Conservation (phyloP, 208 protist species). For the Leptomonas pyrrhocoris region DNA sequence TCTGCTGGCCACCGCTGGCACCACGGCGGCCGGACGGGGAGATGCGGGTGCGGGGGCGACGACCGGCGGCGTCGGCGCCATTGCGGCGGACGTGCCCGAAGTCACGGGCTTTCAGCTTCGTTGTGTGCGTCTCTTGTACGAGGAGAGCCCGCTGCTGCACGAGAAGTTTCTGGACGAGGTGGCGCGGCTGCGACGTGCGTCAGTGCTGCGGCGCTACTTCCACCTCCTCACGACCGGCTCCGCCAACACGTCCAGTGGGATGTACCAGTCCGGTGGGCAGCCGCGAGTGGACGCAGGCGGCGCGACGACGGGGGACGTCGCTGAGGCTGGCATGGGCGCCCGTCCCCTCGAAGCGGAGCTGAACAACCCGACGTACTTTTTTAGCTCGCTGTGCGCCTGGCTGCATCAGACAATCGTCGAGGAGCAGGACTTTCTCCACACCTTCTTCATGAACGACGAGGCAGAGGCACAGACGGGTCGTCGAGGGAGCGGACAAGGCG, state of each 20-base stretch:
- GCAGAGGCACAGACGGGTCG: not conserved
- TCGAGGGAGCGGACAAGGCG: not conserved
- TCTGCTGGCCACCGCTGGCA: conserved; percentile 45
- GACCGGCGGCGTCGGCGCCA: conserved; percentile 19
- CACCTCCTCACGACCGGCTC: conserved; percentile 85
- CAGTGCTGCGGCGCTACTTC: conserved; percentile 83
- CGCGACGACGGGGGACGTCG: not conserved
- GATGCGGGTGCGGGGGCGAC: conserved; percentile 1
- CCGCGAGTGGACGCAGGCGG: conserved; percentile 9
- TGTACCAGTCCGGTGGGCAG: conserved; percentile 40
- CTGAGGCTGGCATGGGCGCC: conserved; percentile 25
- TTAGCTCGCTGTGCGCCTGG: conserved; percentile 84
- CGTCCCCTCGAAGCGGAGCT: conserved; percentile 85
- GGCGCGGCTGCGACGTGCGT: conserved; percentile 61
- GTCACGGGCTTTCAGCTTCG: conserved; percentile 71
- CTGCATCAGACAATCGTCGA: conserved; percentile 84
- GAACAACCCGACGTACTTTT: conserved; percentile 82
- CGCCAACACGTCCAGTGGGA: conserved; percentile 50
- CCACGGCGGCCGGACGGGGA: conserved; percentile 11
- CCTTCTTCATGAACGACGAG: conserved; percentile 46
- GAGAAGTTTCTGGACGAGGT: conserved; percentile 74
- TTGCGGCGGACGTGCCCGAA: conserved; percentile 69
- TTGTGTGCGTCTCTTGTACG: conserved; percentile 60
- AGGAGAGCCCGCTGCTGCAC: conserved; percentile 68
- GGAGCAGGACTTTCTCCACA: conserved; percentile 74